Conservation (phyloP, 129 eudicot species). For the Helichrysum umbraculigerum region DNA sequence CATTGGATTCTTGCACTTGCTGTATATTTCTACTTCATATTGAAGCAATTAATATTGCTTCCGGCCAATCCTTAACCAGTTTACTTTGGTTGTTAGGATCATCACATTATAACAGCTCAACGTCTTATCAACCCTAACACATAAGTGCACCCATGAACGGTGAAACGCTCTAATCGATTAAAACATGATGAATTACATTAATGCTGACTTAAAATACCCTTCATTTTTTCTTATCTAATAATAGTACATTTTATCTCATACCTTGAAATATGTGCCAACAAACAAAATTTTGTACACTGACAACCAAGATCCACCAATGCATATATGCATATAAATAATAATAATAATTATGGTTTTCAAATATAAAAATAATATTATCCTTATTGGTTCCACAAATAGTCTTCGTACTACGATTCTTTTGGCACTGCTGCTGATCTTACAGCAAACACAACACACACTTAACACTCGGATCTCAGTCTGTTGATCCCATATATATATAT, state of each 20-base stretch:
- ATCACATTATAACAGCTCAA: no score
- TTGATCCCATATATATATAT: not conserved
- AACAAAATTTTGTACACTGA: not conserved
- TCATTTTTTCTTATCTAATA: no score
- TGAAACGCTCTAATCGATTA: no score
- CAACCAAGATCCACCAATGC: not conserved
- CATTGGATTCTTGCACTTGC: conserved; percentile 9
- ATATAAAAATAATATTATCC: not conserved
- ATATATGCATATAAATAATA: no score
- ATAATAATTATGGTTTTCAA: no score
- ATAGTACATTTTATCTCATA: not conserved
- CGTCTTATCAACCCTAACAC: no score
- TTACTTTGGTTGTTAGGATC: not conserved
- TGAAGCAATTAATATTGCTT: not conserved
- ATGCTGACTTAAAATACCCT: no score
- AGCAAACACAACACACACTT: not conserved
- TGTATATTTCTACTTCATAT: not conserved
- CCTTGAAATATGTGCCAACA: not conserved
- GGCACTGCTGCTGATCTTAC: not conserved
- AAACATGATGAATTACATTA: no score
- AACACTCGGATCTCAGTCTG: conserved; percentile 20
- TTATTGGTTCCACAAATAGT: not conserved
- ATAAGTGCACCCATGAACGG: no score
- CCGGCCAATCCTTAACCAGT: not conserved
- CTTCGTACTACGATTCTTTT: conserved; percentile 21